Percentiles rank a stretch among this genome's conserved stretches.
Evolutionary conservation across 805 yeast genomes (phyloP).

Genomic region (Blastobotrys peoriensis): DNA sequence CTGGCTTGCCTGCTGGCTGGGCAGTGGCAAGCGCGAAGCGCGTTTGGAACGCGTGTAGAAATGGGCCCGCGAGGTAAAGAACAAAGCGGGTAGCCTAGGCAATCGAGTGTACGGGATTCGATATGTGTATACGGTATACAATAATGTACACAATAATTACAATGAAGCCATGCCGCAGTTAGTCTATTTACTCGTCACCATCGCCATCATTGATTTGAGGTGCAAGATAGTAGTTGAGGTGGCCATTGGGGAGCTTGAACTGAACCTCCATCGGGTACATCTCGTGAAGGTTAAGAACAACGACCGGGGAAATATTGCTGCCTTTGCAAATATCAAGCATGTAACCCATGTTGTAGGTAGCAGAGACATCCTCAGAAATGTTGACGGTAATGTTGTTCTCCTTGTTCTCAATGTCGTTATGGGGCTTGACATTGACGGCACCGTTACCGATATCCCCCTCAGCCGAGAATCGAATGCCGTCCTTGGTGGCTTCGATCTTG

Average conservation of each 20-base stretch:
- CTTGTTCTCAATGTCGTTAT: constrained; percentile 68
- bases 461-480: constrained; percentile 80
- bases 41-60: too few relatives aligned
- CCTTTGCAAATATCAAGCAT: constrained; percentile 90
- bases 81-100: too few relatives aligned
- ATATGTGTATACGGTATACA: too few relatives aligned
- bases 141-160: too few relatives aligned
- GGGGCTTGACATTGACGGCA: constrained; percentile 77
- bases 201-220: constrained; percentile 91
- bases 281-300: constrained; percentile 80
- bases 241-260: constrained; percentile 85
- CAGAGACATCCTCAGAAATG: constrained; percentile 78
- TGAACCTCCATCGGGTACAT: constrained; percentile 93
- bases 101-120: too few relatives aligned
- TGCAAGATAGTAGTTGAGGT: constrained; percentile 91
- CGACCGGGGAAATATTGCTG: constrained; percentile 64
- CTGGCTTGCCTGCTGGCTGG: too few relatives aligned
- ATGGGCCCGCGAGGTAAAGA: too few relatives aligned
- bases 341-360: constrained; percentile 89
- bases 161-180: too few relatives aligned
- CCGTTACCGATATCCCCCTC: constrained; percentile 93
- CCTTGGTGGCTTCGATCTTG: constrained; percentile 81
- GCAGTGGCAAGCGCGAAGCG: too few relatives aligned
- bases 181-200: too few relatives aligned
- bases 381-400: constrained; percentile 70